A percentile compares a stretch with the other conserved stretches of the same genome.
These are phyloP conservation scores for Plasmodium cynomolgi DNA, from an alignment of 169 alveolate species.

Conservation along the genomic window DNA sequence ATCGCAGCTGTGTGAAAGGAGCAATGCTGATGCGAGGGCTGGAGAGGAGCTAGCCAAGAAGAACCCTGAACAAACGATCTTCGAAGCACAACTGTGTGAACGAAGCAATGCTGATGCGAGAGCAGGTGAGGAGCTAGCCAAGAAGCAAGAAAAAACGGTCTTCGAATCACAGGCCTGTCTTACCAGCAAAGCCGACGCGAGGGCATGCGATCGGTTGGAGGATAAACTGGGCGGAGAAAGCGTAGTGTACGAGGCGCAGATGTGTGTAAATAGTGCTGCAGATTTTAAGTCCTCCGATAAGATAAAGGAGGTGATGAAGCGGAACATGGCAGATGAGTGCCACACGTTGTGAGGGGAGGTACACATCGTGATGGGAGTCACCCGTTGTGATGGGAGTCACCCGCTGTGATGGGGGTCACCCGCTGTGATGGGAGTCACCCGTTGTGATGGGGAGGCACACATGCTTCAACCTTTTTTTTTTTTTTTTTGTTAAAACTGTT, in stretches of 20 bases:
- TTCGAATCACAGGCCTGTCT: slow-evolving; percentile 43
- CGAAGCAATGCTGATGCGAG: slow-evolving; percentile 55
- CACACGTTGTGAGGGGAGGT: neutral
- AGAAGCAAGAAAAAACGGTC: slow-evolving; percentile 8
- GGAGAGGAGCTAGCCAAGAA: slow-evolving; percentile 10
- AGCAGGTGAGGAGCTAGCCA: slow-evolving; percentile 14
- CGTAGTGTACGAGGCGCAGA: slow-evolving; percentile 40
- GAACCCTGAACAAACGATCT: slow-evolving; percentile 15
- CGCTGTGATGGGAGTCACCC: neutral
- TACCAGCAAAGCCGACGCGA: slow-evolving; percentile 15
- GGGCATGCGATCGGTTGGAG: slow-evolving; percentile 40
- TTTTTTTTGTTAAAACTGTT: neutral
- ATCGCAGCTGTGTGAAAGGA: slow-evolving; percentile 32
- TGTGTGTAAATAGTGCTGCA: slow-evolving; percentile 15
- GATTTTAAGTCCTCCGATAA: slow-evolving; percentile 53
- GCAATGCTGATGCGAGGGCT: slow-evolving; percentile 64
- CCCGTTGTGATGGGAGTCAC: neutral
- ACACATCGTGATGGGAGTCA: neutral
- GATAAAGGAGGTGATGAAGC: slow-evolving; percentile 73
- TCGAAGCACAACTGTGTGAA: slow-evolving; percentile 37
- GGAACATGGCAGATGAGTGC: slow-evolving; percentile 66
- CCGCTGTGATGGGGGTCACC: neutral
- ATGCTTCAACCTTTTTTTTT: neutral
- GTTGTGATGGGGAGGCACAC: neutral
- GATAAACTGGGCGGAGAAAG: slow-evolving; percentile 10